Evolutionary conservation across 2,329 filamentous ascomycete species (phyloP).

Genomic region (Clarireedia hainanense): DNA sequence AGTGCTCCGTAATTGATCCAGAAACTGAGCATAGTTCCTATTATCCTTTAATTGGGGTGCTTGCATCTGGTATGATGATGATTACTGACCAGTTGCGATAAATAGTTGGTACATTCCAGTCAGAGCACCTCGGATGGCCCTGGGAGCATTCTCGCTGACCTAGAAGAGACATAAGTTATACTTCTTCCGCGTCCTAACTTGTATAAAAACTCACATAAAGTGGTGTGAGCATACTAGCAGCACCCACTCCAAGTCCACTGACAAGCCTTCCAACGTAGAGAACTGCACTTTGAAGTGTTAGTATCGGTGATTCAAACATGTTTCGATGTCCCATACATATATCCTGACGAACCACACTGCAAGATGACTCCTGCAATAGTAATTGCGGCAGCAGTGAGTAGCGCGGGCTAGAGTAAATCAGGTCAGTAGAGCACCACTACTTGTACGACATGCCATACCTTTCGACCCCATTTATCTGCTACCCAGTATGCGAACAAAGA

Average conservation of each 20-base stretch:
- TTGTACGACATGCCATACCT: constrained; percentile 4
- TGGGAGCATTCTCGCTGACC: constrained; percentile 40
- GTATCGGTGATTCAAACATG: too few relatives aligned
- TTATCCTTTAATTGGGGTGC: background rate
- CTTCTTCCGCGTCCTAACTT: too few relatives aligned
- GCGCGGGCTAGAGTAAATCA: constrained; percentile 21
- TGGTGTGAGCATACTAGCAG: constrained; percentile 34
- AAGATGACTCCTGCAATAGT: constrained; percentile 56
- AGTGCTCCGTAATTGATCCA: constrained; percentile 36
- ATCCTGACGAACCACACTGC: constrained; percentile 54
- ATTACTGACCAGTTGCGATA: constrained; percentile 19
- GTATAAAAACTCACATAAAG: constrained; percentile 22
- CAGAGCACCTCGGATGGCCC: constrained; percentile 43
- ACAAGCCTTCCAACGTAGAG: constrained; percentile 60
- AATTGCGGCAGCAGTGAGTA: constrained; percentile 49
- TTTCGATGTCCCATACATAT: constrained; percentile 31
- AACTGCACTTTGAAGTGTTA: constrained; percentile 29
- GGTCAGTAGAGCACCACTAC: background rate
- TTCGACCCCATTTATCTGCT: constrained; percentile 30
- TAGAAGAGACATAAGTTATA: constrained; percentile 20
- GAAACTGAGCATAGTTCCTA: constrained; percentile 34
- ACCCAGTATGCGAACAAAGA: constrained; percentile 42
- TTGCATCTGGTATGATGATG: background rate
- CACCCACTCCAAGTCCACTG: constrained; percentile 42
- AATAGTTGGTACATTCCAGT: constrained; percentile 45